phyloP scores from a whole-genome alignment of 805 yeast genomes.

The Kodamaea neixiangensis region DNA sequence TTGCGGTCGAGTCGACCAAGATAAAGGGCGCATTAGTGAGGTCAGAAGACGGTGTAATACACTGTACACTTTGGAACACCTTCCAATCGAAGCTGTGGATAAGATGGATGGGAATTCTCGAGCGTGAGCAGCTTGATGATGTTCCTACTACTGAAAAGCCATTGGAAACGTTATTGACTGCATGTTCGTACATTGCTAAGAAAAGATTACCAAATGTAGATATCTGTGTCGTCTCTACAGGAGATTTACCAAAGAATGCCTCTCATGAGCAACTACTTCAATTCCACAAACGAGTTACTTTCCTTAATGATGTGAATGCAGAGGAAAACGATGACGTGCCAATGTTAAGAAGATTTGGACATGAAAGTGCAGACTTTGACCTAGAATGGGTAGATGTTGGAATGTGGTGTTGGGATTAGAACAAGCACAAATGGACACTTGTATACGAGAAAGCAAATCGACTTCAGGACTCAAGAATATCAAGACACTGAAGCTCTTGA shows the following conservation, averaged over 20 bases:
- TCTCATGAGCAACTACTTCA: no score
- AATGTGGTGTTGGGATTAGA: slow-evolving; percentile 23
- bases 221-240: not conserved
- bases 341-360: slow-evolving; percentile 37
- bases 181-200: not conserved
- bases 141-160: not conserved
- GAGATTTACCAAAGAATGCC: slow-evolving; percentile 3
- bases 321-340: slow-evolving; percentile 37
- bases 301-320: no score
- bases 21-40: slow-evolving; percentile 5
- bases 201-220: not conserved
- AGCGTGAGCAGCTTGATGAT: not conserved
- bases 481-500: no score
- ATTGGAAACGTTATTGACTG: not conserved
- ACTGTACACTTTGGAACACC: slow-evolving; percentile 4
- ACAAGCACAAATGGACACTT: no score
- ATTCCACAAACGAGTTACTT: no score
- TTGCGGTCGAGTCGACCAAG: not conserved
- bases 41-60: not conserved
- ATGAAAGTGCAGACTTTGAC: slow-evolving; percentile 25
- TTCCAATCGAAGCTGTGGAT: not conserved
- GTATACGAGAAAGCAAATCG: no score
- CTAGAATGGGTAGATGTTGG: slow-evolving; percentile 40
- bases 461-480: no score
- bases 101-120: slow-evolving; percentile 2